A percentile compares a stretch with the other conserved stretches of the same genome.
These are phyloP conservation scores for Ilyonectria robusta DNA, from an alignment of 2,329 filamentous ascomycete genomes.

Conservation along the genomic window DNA sequence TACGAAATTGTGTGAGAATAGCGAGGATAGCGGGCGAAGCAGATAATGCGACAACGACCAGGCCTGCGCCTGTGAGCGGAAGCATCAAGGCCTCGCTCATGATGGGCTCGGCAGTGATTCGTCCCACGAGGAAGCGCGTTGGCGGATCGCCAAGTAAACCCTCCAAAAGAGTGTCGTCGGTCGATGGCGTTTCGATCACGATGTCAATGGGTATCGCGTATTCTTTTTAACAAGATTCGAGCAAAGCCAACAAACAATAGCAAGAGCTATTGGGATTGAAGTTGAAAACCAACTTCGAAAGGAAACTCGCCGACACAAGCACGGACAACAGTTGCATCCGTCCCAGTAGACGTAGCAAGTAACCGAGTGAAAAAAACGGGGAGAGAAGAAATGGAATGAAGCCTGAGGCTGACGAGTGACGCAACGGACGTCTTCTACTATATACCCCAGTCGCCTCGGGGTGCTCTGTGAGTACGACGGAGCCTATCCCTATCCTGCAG, in stretches of 20 bases:
- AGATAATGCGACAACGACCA: conserved; percentile 54
- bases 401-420: not conserved
- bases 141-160: not conserved
- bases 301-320: not conserved
- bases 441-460: conserved; percentile 3
- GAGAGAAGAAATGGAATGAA: not conserved
- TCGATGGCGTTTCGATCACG: not conserved
- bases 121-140: not conserved
- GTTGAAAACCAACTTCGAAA: not conserved
- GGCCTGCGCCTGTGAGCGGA: conserved; percentile 50
- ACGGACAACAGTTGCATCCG: not conserved
- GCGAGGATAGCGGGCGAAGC: conserved; percentile 56
- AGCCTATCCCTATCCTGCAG: not conserved
- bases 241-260: not conserved
- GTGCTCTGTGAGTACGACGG: conserved; percentile 2
- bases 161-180: not conserved
- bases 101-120: conserved; percentile 10
- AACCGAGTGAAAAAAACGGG: not conserved
- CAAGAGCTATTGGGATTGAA: not conserved
- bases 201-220: not conserved
- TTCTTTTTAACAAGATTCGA: not conserved
- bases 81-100: conserved; percentile 43
- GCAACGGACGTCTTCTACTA: conserved; percentile 2
- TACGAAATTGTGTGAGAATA: conserved; percentile 53
- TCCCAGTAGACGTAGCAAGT: conserved; percentile 5